Evolutionary conservation across 371 early-diverging fungal species (phyloP).

Genomic region (Umbelopsis sp.): DNA sequence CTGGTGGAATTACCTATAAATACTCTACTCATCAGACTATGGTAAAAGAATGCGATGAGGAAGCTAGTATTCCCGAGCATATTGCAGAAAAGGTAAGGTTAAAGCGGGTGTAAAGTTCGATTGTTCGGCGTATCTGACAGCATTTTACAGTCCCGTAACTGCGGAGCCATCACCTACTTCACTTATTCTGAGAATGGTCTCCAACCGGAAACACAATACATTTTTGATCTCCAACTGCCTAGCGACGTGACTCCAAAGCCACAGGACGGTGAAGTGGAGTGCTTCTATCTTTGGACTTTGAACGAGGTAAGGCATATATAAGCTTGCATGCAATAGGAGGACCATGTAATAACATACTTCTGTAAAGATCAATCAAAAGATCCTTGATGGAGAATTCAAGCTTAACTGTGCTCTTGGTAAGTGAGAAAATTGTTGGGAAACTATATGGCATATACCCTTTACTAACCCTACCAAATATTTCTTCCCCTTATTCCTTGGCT

Average conservation of each 20-base stretch:
- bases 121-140: not conserved
- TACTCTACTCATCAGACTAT: constrained; percentile 66
- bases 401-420: constrained; percentile 80
- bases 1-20: constrained; percentile 84
- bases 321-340: not conserved
- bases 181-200: constrained; percentile 56
- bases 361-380: constrained; percentile 46
- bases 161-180: constrained; percentile 75
- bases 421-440: not conserved
- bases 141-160: constrained; percentile 48
- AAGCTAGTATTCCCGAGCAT: constrained; percentile 73
- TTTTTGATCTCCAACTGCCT: constrained; percentile 83
- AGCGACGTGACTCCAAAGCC: constrained; percentile 68
- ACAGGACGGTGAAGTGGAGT: constrained; percentile 90
- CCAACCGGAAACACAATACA: constrained; percentile 76
- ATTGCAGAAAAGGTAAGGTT: constrained; percentile 48
- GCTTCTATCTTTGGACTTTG: constrained; percentile 76
- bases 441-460: too few species aligned
- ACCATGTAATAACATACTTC: not conserved
- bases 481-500: not conserved
- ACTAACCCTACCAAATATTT: too few species aligned
- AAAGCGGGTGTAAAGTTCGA: not conserved
- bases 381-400: constrained; percentile 78
- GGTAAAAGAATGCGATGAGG: constrained; percentile 90
- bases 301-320: constrained; percentile 53